These are phyloP conservation scores for Hypoxylon sp. DNA, from an alignment of 2,329 filamentous ascomycete genomes.

Conservation along the genomic window DNA sequence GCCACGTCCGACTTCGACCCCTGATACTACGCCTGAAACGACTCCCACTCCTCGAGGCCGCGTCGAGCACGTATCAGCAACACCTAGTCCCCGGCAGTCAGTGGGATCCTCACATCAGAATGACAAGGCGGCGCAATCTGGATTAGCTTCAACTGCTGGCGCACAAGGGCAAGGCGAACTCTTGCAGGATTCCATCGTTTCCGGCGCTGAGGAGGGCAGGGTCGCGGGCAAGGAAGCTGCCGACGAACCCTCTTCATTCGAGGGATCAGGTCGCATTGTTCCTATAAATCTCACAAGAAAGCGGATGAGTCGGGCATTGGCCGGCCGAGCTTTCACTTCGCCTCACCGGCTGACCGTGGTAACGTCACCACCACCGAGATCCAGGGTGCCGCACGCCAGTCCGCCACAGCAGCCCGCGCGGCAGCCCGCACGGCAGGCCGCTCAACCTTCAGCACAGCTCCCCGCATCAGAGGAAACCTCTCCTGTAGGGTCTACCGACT, in stretches of 20 bases:
- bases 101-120: background rate
- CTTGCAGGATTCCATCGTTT: background rate
- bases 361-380: constrained; percentile 51
- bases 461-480: constrained; percentile 50
- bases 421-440: too few relatives aligned
- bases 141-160: too few relatives aligned
- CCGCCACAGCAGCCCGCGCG: constrained; percentile 27
- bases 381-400: constrained; percentile 27
- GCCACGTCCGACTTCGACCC: background rate
- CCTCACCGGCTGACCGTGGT: constrained; percentile 53
- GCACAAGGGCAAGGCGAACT: background rate
- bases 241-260: constrained; percentile 40
- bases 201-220: constrained; percentile 4
- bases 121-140: background rate
- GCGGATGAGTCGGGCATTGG: constrained; percentile 42
- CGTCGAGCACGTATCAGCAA: background rate
- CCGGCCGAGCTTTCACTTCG: constrained; percentile 49
- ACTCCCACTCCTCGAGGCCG: background rate
- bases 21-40: background rate
- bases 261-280: constrained; percentile 41
- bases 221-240: constrained; percentile 17
- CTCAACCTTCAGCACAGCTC: constrained; percentile 32
- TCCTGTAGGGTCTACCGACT: constrained; percentile 57
- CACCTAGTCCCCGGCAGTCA: background rate
- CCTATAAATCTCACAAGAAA: constrained; percentile 42